Base-by-base conservation (phyloP, 2,329 filamentous ascomycete genomes). In the Dactylellina sp. region DNA sequence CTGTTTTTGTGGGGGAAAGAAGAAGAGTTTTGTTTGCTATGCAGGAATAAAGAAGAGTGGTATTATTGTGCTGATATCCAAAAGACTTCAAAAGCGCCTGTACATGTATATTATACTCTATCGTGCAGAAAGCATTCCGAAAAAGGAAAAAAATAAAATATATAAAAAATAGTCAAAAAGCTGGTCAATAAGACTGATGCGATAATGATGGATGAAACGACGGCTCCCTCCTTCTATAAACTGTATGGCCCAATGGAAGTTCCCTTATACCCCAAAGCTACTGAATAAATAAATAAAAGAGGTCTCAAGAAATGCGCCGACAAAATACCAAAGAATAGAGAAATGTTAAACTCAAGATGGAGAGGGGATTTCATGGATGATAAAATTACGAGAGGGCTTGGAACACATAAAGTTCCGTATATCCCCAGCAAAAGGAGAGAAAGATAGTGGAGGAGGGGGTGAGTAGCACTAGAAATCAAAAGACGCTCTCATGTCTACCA, bases 31-130 rank as follows among this genome's bases (percentile, higher is more conserved):
- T 53, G 2, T 2, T 28, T 6, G 7, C 2, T 14, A 16, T 53
- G 25, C n/a, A 14, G 16, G 20, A 44, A 35, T 22, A 22, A 63
- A 59, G 59, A 46, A 59, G 50, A 71, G 59, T 63, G 59, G 57
- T 71, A 71, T 71, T 71, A 64, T 64, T n/a, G 42, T 24, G 46
- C 24, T 53, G 42, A 61, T 61, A 35, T 37, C 18, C 37, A 49
- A 71, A 59, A 18, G 52, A 37, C 11, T 52, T 59, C 35, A 55
- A 65, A 35, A 55, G 68, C 68, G 68, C 68, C 68, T 47, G 60
- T 59, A 72, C 60, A 72, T 72, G 68, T 72, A 44, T 47, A 55
- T 57, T 65, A 49, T 56, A 50, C 60, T 72, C 68, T 72, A 72
- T 72, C 44, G 32, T 37, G 40, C 20, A 42, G 20, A 59, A 47